Base-by-base conservation (phyloP, 768 basidiomycete genomes). In the Lentinula edodes region DNA sequence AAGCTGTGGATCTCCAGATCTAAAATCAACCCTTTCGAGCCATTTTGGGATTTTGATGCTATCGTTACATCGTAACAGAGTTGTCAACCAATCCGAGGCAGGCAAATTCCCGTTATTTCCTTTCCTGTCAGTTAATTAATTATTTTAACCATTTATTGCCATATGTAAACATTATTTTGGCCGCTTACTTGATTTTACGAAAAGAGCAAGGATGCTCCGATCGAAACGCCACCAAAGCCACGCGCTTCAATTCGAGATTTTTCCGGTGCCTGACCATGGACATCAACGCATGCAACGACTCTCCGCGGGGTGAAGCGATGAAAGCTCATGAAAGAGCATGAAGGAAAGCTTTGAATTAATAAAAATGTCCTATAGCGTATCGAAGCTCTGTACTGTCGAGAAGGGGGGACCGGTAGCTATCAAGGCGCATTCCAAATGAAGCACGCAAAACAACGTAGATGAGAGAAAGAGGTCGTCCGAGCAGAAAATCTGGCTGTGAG, bases 161-260 rank as follows among this genome's bases (percentile, higher is more conserved):
- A 43, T n/a, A 43, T 43, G 42, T n/a, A 43, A 43, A 16, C 23
- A 18, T 48, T 20, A 9, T 20, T 48, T 48, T 23, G 20, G 46
- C 46, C 46, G 46, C 46, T 48, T 48, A 48, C 46, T 20, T 48
- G 16, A 48, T 20, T 28, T 48, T 48, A 48, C 46, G 46, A 48
- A 48, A 48, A 48, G 18, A 48, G 46, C 46, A 48, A 20, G 20
- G 23, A n/a, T 23, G 16, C 35, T 52, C 51, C 51, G 51, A 52
- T 52, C 51, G 51, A 52, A 52, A 52, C 51, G 51, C 51, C 51
- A 52, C 51, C 15, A 15, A 48, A 36, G 51, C 51, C 51, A 52
- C 51, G 51, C 51, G 51, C 51, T 18, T 28, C 28, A 28, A 28
- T 51, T 51, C 16, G 43, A 45, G 43, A 45, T 45, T 45, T 48